Base-by-base conservation (phyloP, 805 yeast genomes). In the Nakazawaea wickerhamii region DNA sequence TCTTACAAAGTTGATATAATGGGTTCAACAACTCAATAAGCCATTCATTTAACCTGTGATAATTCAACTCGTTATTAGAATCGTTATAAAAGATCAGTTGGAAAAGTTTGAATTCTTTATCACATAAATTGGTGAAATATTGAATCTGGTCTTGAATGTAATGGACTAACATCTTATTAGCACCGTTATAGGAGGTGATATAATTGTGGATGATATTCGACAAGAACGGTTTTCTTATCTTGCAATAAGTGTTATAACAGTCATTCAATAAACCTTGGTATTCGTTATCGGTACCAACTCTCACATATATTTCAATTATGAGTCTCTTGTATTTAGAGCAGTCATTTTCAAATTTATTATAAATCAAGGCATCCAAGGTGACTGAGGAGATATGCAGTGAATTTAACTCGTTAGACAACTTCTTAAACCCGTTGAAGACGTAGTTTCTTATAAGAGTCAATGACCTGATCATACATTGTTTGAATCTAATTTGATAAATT, bases 401-500 rank as follows among this genome's bases (percentile, higher is more conserved):
- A 28, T 38, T 30, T 50, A 14, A 54, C 49, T 43, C 46, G 22
- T 33, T 63, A 63, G 21, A 68, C 44, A 14, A 50, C 58, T 41
- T 31, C 20, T 61, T 66, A 32, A 76, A 56, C 26, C 68, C 70
- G n/a, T 59, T 59, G 8, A 67, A 68, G 42, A 85, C 61, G 55
- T 81, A 87, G 53, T 81, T 85, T 48, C 82, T 73, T 13, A 88
- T 75, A 46, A 91, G 65, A 0, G 93, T 79, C 36, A 88, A 68
- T 1, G 95, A 81, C 45, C 96, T 72, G 1, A 90, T 79, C 72
- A 88, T 70, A 54, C 96, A 86, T 52, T 86, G 95, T 48, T 84
- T 77, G 63, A 86, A 87, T 45, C 90, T 73, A 48, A 79, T 76
- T 37, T 71, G 73, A 57, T 85, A 88, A 2, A 77, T 55, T 21